Evolutionary conservation across 768 basidiomycete species (phyloP), one percentile per base, ranked within the genome.

Genomic region (Mycena crocata): DNA sequence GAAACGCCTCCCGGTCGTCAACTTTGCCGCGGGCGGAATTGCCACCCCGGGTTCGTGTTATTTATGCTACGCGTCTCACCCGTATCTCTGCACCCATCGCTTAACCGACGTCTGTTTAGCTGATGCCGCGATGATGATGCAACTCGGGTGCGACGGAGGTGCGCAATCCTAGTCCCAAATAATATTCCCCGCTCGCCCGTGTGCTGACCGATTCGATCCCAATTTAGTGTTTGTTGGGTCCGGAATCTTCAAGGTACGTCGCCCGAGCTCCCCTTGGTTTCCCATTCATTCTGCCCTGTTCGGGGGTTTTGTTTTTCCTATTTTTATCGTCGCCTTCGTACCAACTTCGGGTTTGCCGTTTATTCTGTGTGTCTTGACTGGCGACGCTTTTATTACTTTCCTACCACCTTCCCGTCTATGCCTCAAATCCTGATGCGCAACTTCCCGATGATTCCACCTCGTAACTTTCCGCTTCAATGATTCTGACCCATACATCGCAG

Each of bases 121-220:
- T 71, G 97, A 99, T 78, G 97, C 97, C 19, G 98, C 98, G 5
- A 79, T 98, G 68, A 98, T 98, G 97, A 99, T 99, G 96, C 95
- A 97, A 75, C 87, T 99, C 37, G 95, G 97, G 37, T 95, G 95
- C 78, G 97, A 97, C 75, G 95, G 96, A 84, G 93, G 96, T 96
- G 74, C 68, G 90, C 78, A 9, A 4, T n/a, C 59, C 19, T 78
- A 9, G 5, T n/a, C 59, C 19, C 48, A 34, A 69, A 62, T 56
- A 72, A 39, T 66, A 56, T 51, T 17, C 52, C 34, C 42, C 10
- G 8, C 2, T 17, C n/a, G 32, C n/a, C n/a, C 23, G 23, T 19
- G 14, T 35, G 34, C 51, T 52, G 30, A 51, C 32, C 44, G 49
- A 19, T 59, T 48, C n/a, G n/a, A n/a, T 50, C 48, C 67, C 60